Evolutionary conservation across 2,329 filamentous ascomycete genomes (phyloP), one percentile per base, ranked within the genome.

Genomic region (Emydomyces testavorans): DNA sequence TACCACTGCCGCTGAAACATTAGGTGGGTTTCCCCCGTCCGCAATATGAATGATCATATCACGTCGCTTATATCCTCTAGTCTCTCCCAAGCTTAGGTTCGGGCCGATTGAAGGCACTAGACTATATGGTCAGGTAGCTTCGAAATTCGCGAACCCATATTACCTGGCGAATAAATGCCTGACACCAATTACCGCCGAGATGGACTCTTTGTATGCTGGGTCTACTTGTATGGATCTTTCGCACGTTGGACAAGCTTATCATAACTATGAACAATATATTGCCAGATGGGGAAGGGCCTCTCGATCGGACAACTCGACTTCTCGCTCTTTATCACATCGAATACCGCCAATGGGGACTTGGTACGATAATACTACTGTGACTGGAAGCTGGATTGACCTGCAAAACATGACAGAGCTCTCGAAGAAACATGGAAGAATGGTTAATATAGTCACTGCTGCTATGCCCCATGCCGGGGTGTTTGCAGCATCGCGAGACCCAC

Each of bases 381-480:
- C 66, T 1, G 80, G 78, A 0, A 71, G 77, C 1, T 92, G 85
- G 85, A 78, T 88, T 31, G 72, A 83, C 49, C 68, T 64, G 0
- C 57, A 72, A 28, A 70, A 85, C 48, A 73, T 79, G 15, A 70
- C 71, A 0, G 61, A 66, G 2, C 65, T 71, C 0, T 81, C 73
- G 3, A 59, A 69, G 3, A 59, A 70, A 8, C 61, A 76, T 46
- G 65, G 68, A 0, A 71, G 83, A 21, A 71, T 83, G 31, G 68
- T 90, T 56, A 85, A 88, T 60, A 88, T 89, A 53, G 77, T 87
- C 21, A 84, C 82, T 0, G 71, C 89, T 54, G 83, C 83, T 0
- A 82, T 89, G 74, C 85, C 85, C 0, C 85, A 92, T 56, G 71
- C 79, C 0, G 78, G 81, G 0, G 72, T 92, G 0, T 78, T 83